Evolutionary conservation across 441 rosid species (phyloP), one percentile per base, ranked within the genome.

Genomic region (Populus trichocarpa): DNA sequence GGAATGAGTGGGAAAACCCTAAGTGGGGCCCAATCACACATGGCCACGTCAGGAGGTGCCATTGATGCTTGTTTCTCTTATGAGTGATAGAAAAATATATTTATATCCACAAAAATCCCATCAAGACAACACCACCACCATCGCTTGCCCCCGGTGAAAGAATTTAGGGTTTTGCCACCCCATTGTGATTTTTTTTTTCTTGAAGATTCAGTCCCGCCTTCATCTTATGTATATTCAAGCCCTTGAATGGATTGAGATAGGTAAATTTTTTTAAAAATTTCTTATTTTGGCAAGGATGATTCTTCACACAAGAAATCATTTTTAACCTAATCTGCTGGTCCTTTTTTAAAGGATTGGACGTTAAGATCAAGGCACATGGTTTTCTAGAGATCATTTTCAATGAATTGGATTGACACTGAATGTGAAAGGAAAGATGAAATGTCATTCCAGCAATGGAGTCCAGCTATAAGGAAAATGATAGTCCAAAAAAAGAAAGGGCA

Each of bases 31-130:
- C 63, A 61, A 33, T 8, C 25, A 67, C 88, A 87, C 87, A 75
- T 87, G 88, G 87, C 85, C 88, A 84, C 76, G 57, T 76, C 84
- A 81, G 79, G 81, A 12, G 53, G 13, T 23, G 9, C 50, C 20
- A 5, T 20, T 40, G 13, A 22, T 1, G 11, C 33, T 64, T 2
- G 22, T 13, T 35, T n/a, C n/a, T 23, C 35, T 11, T 14, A 63
- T 63, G 26, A 64, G 13, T 38, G 42, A 25, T 22, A 20, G 16
- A 36, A 0, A 38, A 11, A 38, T 28, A 66, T 26, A 4, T 5
- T 5, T 4, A 66, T 3, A 25, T 9, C 25, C 33, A 66, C 25
- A 28, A 16, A 66, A 33, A 66, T 66, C 67, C 67, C 67, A n/a
- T 23, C 25, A n/a, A n/a, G 26, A 35, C 36, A 35, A 5, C 8